Evolutionary conservation across 1,284 basidiomycete species (phyloP).

Genomic region (Rhodotorula mucilaginosa): DNA sequence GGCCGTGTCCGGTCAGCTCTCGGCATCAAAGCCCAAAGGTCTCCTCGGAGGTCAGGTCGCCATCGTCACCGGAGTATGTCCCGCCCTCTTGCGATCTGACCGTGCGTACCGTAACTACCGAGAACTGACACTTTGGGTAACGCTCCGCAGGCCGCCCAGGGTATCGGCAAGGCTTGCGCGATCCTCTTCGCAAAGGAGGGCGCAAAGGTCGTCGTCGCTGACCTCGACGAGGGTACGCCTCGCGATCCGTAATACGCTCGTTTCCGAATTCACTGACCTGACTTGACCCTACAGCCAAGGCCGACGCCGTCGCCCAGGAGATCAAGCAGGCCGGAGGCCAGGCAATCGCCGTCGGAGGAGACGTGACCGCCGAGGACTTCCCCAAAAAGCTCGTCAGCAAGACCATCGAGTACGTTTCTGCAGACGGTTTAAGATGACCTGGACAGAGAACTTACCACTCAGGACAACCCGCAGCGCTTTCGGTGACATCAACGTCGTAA

Average conservation of each 20-base stretch:
- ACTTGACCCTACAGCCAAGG: conserved; percentile 58
- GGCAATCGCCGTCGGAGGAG: conserved; percentile 67
- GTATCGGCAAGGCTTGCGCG: conserved; percentile 71
- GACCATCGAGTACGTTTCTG: conserved; percentile 63
- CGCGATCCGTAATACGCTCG: too few species aligned
- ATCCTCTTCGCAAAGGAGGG: conserved; percentile 78
- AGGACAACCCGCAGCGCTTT: neutral
- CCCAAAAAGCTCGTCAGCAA: conserved; percentile 73
- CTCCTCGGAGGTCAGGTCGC: conserved; percentile 73
- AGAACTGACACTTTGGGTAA: neutral
- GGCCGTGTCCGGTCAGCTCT: conserved; percentile 62
- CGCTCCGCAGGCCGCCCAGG: conserved; percentile 61
- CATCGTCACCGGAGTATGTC: conserved; percentile 69
- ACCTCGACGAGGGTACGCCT: conserved; percentile 56
- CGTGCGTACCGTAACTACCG: neutral
- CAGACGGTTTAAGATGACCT: too few species aligned
- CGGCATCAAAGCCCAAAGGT: conserved; percentile 57
- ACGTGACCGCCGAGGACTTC: conserved; percentile 77
- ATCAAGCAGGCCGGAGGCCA: conserved; percentile 71
- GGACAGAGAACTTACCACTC: too few species aligned
- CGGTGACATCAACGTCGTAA: conserved; percentile 10
- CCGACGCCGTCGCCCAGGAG: conserved; percentile 66
- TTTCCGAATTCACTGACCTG: neutral
- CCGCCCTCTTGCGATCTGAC: too few species aligned
- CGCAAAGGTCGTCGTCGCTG: conserved; percentile 78